phyloP scores from a whole-genome alignment of 257 asterid species.

The Datura wrightii region DNA sequence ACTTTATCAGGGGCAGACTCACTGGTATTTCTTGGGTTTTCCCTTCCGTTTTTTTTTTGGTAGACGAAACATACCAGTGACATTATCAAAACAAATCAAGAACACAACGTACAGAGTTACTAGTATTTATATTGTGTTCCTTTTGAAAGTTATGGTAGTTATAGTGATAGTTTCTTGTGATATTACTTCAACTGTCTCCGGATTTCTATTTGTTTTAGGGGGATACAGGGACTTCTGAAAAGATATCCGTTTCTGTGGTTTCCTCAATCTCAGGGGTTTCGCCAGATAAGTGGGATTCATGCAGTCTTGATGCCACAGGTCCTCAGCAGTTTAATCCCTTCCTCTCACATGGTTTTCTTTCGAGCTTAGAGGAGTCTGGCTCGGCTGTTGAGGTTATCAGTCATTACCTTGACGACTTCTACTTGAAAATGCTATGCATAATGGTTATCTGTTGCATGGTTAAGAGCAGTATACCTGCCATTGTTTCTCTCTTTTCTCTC shows the following conservation, averaged over 20 bases:
- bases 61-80: not conserved
- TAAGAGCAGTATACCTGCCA: not conserved
- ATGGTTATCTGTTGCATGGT: not conserved
- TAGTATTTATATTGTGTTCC: not conserved
- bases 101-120: not conserved
- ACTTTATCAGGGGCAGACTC: constrained; percentile 51
- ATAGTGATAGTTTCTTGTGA: constrained; percentile 11
- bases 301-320: constrained; percentile 75
- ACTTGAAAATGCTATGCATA: constrained; percentile 3
- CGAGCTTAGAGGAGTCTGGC: constrained; percentile 91
- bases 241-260: constrained; percentile 76
- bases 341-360: constrained; percentile 81
- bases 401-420: constrained; percentile 38
- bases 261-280: constrained; percentile 79
- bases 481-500: not conserved
- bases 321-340: constrained; percentile 77
- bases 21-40: constrained; percentile 54
- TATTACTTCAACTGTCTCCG: not conserved
- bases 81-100: constrained; percentile 21
- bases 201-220: constrained; percentile 49
- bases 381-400: constrained; percentile 79
- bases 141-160: constrained; percentile 6
- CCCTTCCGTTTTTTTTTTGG: not conserved
- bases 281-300: constrained; percentile 86
- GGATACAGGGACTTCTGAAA: constrained; percentile 43